A percentile compares a stretch with the other conserved stretches of the same genome.
phyloP scores from a whole-genome alignment of 139 green algal genomes.

The Chlorella ohadii region DNA sequence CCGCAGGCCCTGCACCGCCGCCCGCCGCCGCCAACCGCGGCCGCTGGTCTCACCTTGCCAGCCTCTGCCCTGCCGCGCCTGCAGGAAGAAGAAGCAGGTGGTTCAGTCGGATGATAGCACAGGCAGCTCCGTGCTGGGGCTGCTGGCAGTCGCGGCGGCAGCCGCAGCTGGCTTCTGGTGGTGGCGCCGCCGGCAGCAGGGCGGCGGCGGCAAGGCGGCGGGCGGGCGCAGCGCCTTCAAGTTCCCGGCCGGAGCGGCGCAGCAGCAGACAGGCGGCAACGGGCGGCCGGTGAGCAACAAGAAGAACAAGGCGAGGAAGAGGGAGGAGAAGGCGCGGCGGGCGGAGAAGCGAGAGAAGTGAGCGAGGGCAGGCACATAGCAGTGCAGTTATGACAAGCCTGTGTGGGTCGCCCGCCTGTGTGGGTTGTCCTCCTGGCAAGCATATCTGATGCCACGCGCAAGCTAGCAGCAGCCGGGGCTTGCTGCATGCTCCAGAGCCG shows the following conservation, averaged over 20 bases:
- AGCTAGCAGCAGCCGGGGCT: too few relatives aligned
- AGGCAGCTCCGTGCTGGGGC: constrained; percentile 9
- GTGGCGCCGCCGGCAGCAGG: constrained; percentile 10
- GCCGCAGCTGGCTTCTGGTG: constrained; percentile 12
- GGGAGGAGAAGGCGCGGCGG: constrained; percentile 28
- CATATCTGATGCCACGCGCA: too few relatives aligned
- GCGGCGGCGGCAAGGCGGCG: background rate
- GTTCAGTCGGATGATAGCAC: background rate
- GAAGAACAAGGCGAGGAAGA: constrained; percentile 21
- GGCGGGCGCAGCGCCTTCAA: constrained; percentile 10
- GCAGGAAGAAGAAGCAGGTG: background rate
- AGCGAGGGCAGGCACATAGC: background rate
- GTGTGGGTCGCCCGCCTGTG: too few relatives aligned
- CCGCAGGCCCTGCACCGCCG: background rate
- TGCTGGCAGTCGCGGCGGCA: constrained; percentile 6
- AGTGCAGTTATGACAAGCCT: too few relatives aligned
- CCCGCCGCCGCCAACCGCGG: background rate
- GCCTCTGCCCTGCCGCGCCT: too few relatives aligned
- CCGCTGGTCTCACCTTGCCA: background rate
- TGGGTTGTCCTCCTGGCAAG: too few relatives aligned
- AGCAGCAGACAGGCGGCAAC: background rate
- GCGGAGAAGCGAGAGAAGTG: constrained; percentile 27
- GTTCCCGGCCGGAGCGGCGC: background rate
- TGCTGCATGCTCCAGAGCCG: too few relatives aligned
- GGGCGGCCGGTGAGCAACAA: constrained; percentile 4